These are phyloP conservation scores for Dendrothele bispora DNA, from an alignment of 768 basidiomycete species.

Conservation along the genomic window DNA sequence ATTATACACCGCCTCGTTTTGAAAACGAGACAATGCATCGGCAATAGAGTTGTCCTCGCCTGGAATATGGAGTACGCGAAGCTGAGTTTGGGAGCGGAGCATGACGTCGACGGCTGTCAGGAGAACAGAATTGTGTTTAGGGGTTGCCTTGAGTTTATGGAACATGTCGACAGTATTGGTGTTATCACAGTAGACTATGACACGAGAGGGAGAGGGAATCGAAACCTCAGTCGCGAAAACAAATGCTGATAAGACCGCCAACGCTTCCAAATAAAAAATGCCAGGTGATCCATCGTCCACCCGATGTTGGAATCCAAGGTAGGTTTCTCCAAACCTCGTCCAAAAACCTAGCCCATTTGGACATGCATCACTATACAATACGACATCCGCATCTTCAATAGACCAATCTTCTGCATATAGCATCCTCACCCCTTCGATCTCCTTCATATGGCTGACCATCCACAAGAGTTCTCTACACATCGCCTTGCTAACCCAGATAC, in stretches of 20 bases:
- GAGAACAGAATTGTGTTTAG: conserved; percentile 26
- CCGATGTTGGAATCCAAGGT: conserved; percentile 19
- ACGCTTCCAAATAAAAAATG: conserved; percentile 29
- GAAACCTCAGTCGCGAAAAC: not conserved
- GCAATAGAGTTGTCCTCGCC: conserved; percentile 22
- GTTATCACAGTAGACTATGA: conserved; percentile 30
- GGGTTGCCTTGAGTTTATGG: conserved; percentile 18
- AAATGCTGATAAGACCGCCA: conserved; percentile 21
- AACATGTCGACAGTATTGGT: conserved; percentile 28
- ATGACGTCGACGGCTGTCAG: conserved; percentile 18
- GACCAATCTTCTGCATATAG: conserved; percentile 17
- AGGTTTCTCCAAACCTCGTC: not conserved
- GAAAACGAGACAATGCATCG: conserved; percentile 24
- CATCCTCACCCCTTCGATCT: conserved; percentile 11
- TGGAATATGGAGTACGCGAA: conserved; percentile 22
- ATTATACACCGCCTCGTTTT: not conserved
- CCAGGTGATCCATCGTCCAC: not conserved
- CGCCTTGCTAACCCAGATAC: conserved; percentile 13
- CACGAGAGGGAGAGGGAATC: not conserved
- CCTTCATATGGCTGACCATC: conserved; percentile 13
- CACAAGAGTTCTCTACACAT: conserved; percentile 18
- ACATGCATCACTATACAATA: conserved; percentile 6
- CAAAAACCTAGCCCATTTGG: conserved; percentile 10
- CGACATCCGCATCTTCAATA: conserved; percentile 5
- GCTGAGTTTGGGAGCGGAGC: conserved; percentile 9